A percentile compares a stretch with the other conserved stretches of the same genome.
phyloP scores from a whole-genome alignment of 208 protist genomes.

The Acanthamoeba royreba region DNA sequence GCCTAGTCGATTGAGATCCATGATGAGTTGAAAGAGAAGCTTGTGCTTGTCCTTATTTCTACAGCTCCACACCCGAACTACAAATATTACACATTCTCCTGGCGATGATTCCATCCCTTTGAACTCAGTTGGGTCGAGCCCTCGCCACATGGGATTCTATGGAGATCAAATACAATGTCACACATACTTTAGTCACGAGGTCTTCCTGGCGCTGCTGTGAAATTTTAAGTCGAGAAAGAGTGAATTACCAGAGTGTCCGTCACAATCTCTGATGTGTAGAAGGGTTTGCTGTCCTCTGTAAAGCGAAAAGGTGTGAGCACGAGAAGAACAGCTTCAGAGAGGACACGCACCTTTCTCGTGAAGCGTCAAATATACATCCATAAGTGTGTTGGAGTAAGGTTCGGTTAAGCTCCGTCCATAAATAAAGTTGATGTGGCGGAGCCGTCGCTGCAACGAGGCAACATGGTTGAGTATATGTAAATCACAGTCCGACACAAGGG shows the following conservation, averaged over 20 bases:
- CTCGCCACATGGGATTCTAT: slow-evolving; percentile 38
- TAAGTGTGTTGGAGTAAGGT: neutral
- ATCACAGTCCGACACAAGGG: too few species aligned
- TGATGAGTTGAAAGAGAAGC: slow-evolving; percentile 18
- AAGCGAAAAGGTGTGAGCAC: neutral
- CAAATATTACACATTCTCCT: slow-evolving; percentile 38
- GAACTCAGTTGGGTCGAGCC: neutral
- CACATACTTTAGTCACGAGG: neutral
- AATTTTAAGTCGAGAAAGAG: neutral
- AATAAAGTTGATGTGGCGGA: slow-evolving; percentile 45
- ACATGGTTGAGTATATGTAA: too few species aligned
- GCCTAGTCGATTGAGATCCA: slow-evolving; percentile 29
- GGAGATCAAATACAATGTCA: neutral
- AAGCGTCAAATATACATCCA: slow-evolving; percentile 40
- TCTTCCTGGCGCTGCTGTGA: neutral
- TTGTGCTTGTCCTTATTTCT: neutral
- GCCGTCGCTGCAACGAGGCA: neutral
- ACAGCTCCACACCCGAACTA: slow-evolving; percentile 43
- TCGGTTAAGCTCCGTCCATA: neutral
- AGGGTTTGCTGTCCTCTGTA: slow-evolving; percentile 43
- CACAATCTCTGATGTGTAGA: slow-evolving; percentile 28
- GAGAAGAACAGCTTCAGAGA: neutral
- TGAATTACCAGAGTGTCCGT: neutral
- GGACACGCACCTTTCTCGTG: slow-evolving; percentile 13
- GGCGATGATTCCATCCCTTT: slow-evolving; percentile 7